Evolutionary conservation across 371 early-diverging fungal genomes (phyloP), one percentile per base, ranked within the genome.

Genomic region (Haplosporangium sp.): DNA sequence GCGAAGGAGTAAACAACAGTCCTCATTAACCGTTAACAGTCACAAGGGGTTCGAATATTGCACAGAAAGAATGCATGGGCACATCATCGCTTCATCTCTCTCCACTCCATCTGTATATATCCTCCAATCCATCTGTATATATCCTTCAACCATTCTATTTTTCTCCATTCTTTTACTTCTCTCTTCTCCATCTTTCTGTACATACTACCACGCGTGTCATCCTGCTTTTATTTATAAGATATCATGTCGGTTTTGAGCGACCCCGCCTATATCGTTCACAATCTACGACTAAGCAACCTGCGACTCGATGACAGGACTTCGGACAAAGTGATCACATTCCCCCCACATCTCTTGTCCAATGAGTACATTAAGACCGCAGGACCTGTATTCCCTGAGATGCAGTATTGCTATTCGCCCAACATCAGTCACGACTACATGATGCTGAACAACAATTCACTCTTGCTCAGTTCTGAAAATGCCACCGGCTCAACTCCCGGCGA

Each of bases 341-440:
- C 88, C 1, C 73, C 83, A n/a, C 87, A 86, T 29, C 85, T 87
- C 46, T 86, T 91, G 69, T 87, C 89, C 42, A 92, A 92, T 76
- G 90, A 92, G 53, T 94, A 93, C 79, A 92, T 93, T 64, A 89
- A 90, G 66, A 84, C 91, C 14, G 89, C 90, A 47, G 93, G 91
- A 4, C 86, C 91, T 43, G 80, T 84, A 37, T 92, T 90, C 66
- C 91, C 92, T 1, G 92, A 92, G 61, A 91, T 92, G 85, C 86
- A 88, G 46, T 84, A 85, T 37, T 89, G 89, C 67, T 88, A 88
- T 64, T 91, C 92, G 14, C 92, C 92, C 20, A 83, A 82, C 38
- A 88, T 81, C 67, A 77, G 62, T 11, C 79, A 82, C 23, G 81
- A 82, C 57, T 83, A 81, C 43, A 80, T 77, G 72, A 77, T 81